Evolutionary conservation across 768 basidiomycete genomes (phyloP), one percentile per base, ranked within the genome.

Genomic region (Kwoniella dendrophila): DNA sequence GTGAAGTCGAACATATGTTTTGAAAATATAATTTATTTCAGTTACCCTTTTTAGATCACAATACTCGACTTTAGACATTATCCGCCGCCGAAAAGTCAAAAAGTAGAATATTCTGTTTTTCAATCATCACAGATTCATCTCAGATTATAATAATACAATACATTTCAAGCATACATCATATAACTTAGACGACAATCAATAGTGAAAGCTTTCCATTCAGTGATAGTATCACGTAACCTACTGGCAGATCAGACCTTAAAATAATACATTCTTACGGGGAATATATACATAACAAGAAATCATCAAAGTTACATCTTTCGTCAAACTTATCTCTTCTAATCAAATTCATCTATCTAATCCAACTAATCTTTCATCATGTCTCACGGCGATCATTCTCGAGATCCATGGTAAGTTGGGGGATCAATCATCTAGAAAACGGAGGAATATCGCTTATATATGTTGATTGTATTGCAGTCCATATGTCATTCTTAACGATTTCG

Each of bases 401-500:
- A 95, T 81, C 92, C 92, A 62, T 95, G 92, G 92, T 88, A 75
- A 63, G 84, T 68, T 24, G 53, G n/a, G n/a, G n/a, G n/a, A n/a
- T n/a, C n/a, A n/a, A n/a, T n/a, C n/a, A n/a, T n/a, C n/a, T n/a
- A n/a, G n/a, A n/a, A n/a, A n/a, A n/a, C n/a, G n/a, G n/a, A n/a
- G n/a, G n/a, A 0, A 16, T 5, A 12, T 24, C 12, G 18, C 8
- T 44, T 22, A 32, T 24, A 24, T 36, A 36, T 36, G 34, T 36
- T 36, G 34, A 36, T 20, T 10, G n/a, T n/a, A n/a, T n/a, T 14
- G 2, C 73, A 97, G 95, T 81, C 95, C 95, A 73, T 97, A 93
- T 92, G 94, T 97, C 54, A 90, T 97, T 77, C 87, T 97, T 72
- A 96, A 91, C 83, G 95, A 98, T 83, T 95, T 94, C 80, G 94